These are phyloP conservation scores for Puccinia novopanici DNA, from an alignment of 1,284 basidiomycete species.

Conservation along the genomic window DNA sequence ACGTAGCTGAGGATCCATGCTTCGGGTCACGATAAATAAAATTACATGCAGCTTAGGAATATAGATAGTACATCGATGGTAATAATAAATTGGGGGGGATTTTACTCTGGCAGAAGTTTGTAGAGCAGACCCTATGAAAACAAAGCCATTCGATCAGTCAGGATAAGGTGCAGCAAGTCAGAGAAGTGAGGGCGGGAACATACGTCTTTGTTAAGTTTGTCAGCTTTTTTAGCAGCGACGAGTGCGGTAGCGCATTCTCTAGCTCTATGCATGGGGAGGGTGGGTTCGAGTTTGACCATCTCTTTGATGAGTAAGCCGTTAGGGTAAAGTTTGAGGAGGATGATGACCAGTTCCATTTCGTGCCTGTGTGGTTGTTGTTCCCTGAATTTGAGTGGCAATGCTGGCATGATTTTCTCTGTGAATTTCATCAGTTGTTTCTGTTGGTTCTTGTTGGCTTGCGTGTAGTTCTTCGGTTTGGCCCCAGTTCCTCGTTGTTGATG, in stretches of 20 bases:
- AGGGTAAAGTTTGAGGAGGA: constrained; percentile 25
- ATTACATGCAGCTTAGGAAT: too few species aligned
- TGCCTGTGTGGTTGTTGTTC: constrained; percentile 33
- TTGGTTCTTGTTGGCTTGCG: constrained; percentile 14
- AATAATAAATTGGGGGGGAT: too few species aligned
- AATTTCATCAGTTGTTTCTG: constrained; percentile 30
- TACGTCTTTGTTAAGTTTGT: constrained; percentile 33
- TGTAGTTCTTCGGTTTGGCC: constrained; percentile 3
- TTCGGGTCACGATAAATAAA: too few species aligned
- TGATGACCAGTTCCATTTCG: constrained; percentile 42
- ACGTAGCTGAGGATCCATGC: too few species aligned
- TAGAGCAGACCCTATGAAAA: constrained; percentile 3
- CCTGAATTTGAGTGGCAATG: constrained; percentile 33
- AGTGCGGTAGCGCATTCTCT: constrained; percentile 39
- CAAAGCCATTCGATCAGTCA: too few species aligned
- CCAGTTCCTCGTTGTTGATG: too few species aligned
- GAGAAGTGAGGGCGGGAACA: neutral
- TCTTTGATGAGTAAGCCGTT: constrained; percentile 29
- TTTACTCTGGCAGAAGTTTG: constrained; percentile 4
- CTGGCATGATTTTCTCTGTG: constrained; percentile 16
- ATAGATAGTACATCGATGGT: too few species aligned
- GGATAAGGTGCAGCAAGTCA: too few species aligned
- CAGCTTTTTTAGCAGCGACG: constrained; percentile 36
- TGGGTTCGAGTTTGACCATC: constrained; percentile 27
- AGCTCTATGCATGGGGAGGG: constrained; percentile 24